Conservation (phyloP, 2,329 filamentous ascomycete species). For the Kalaharituber pfeilii region DNA sequence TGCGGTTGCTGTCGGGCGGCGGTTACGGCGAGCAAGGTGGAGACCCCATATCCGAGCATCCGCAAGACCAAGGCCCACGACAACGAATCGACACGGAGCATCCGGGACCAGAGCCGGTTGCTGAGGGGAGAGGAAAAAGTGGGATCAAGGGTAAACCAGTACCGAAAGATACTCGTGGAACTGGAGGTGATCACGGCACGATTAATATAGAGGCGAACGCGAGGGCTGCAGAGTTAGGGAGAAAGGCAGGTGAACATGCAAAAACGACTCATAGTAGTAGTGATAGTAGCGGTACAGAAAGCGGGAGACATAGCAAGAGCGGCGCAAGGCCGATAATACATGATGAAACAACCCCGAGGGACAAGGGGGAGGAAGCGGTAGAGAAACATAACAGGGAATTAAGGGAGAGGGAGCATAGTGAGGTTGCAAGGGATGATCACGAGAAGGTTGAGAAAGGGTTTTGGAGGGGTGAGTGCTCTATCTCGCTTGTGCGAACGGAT, state of each 20-base stretch:
- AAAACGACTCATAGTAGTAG: no score
- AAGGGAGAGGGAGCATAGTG: slow-evolving; percentile 32
- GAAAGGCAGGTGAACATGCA: slow-evolving; percentile 24
- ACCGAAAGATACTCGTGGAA: slow-evolving; percentile 6
- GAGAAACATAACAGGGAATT: slow-evolving; percentile 43
- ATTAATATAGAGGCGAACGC: slow-evolving; percentile 25
- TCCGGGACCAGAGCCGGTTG: slow-evolving; percentile 30
- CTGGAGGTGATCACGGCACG: slow-evolving; percentile 18
- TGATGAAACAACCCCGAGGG: slow-evolving; percentile 30
- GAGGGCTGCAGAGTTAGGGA: slow-evolving; percentile 10
- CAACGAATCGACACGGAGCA: slow-evolving; percentile 26
- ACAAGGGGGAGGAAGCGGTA: slow-evolving; percentile 39
- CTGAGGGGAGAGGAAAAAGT: slow-evolving; percentile 29
- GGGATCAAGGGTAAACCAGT: slow-evolving; percentile 14
- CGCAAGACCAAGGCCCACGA: slow-evolving; percentile 4
- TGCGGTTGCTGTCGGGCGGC: background rate
- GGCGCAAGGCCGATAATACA: slow-evolving; percentile 36
- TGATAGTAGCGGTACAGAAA: no score
- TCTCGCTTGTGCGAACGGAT: background rate
- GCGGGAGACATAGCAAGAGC: no score
- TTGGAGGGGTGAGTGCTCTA: slow-evolving; percentile 30
- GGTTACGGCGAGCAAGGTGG: slow-evolving; percentile 16
- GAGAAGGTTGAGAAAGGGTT: slow-evolving; percentile 41
- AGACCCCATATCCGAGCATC: background rate
- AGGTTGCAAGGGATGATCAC: slow-evolving; percentile 27